Percentiles rank a stretch among this genome's conserved stretches.
Conservation (phyloP, 805 yeast genomes). For the Hanseniaspora occidentalis region DNA sequence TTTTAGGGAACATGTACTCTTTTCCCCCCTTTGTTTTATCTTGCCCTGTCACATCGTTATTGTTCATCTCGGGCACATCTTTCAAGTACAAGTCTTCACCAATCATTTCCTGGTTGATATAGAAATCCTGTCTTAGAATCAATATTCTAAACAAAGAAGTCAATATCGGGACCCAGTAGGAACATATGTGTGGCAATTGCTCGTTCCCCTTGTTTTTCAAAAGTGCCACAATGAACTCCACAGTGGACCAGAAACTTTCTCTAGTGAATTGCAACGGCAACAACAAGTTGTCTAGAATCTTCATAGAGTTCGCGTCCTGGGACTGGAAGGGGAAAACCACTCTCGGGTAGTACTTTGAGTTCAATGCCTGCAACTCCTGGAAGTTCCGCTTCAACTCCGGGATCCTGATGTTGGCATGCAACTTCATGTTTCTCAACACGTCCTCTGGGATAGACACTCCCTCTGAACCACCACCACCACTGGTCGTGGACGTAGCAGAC, state of each 20-base stretch:
- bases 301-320: constrained; percentile 7
- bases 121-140: constrained; percentile 17
- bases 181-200: background rate
- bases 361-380: background rate
- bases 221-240: background rate
- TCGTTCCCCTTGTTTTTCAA: background rate
- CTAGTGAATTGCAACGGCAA: constrained; percentile 12
- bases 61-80: no score
- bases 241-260: constrained; percentile 15
- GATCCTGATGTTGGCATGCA: constrained; percentile 2
- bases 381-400: background rate
- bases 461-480: no score
- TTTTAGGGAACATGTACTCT: no score
- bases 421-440: constrained; percentile 4
- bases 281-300: constrained; percentile 13
- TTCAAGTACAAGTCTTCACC: background rate
- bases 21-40: no score
- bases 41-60: no score
- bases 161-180: constrained; percentile 17
- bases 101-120: constrained; percentile 11
- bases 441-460: no score
- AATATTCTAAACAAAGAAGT: constrained; percentile 13
- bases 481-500: no score
- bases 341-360: background rate
- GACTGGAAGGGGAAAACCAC: constrained; percentile 4